Evolutionary conservation across 495 filamentous ascomycete species (phyloP).

Genomic region (Penicillium antarcticum): DNA sequence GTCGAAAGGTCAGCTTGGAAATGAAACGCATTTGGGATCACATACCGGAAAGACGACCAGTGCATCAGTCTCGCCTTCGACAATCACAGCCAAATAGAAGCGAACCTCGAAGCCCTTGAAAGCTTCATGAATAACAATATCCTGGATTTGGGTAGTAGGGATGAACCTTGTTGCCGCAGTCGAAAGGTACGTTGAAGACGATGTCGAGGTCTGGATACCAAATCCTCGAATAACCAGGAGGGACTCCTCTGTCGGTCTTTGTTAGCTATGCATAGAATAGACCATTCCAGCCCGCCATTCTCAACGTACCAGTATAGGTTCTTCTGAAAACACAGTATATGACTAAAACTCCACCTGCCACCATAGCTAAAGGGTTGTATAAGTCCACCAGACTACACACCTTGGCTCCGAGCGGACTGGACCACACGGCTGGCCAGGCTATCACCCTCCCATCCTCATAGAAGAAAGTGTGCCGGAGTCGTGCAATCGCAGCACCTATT

Average conservation of each 20-base stretch:
- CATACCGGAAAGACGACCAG: slow-evolving; percentile 88
- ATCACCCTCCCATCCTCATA: slow-evolving; percentile 18
- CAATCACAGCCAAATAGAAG: slow-evolving; percentile 86
- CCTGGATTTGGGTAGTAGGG: slow-evolving; percentile 83
- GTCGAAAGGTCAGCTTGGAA: slow-evolving; percentile 6
- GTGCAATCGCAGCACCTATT: slow-evolving; percentile 39
- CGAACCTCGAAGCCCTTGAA: slow-evolving; percentile 90
- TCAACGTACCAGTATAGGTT: slow-evolving; percentile 45
- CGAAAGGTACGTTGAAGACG: slow-evolving; percentile 59
- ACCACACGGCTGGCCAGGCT: slow-evolving; percentile 33
- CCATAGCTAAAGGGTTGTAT: slow-evolving; percentile 30
- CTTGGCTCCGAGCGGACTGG: slow-evolving; percentile 24
- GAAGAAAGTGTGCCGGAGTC: slow-evolving; percentile 27
- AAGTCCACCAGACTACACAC: slow-evolving; percentile 35
- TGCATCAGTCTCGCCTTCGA: slow-evolving; percentile 83
- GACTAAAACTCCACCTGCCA: slow-evolving; percentile 26
- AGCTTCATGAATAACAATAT: slow-evolving; percentile 93
- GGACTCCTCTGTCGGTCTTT: slow-evolving; percentile 62
- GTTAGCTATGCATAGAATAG: slow-evolving; percentile 19
- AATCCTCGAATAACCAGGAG: slow-evolving; percentile 85
- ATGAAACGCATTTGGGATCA: background rate
- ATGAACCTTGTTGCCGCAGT: slow-evolving; percentile 81
- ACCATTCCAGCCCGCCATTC: background rate
- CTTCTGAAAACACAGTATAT: slow-evolving; percentile 49
- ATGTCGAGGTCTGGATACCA: slow-evolving; percentile 83